These are phyloP conservation scores for Cladorrhinum samala DNA, from an alignment of 495 filamentous ascomycete species.

Conservation along the genomic window DNA sequence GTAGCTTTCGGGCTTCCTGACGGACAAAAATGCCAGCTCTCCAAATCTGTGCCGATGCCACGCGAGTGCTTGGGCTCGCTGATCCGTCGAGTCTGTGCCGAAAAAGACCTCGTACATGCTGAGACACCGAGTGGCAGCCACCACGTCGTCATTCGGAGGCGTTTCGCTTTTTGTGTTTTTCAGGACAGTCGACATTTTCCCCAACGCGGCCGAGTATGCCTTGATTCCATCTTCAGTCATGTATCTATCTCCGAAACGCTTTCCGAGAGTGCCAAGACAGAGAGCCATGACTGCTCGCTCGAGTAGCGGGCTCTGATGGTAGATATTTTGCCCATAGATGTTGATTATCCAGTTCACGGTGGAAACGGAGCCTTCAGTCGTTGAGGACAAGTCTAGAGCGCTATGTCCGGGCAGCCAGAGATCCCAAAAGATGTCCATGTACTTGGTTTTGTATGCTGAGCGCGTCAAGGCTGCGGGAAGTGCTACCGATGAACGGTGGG, in stretches of 20 bases:
- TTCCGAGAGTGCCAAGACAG: neutral
- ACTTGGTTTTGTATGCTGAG: neutral
- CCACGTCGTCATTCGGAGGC: neutral
- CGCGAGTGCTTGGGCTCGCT: neutral
- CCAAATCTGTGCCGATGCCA: conserved; percentile 1
- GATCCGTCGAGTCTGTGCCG: neutral
- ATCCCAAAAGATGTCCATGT: neutral
- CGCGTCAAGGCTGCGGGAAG: neutral
- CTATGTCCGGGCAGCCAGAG: neutral
- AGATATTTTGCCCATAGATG: neutral
- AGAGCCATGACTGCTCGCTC: neutral
- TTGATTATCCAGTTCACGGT: neutral
- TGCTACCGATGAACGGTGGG: neutral
- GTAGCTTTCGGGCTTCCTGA: neutral
- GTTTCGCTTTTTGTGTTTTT: neutral
- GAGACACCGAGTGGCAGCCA: neutral
- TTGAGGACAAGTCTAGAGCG: neutral
- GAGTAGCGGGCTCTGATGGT: neutral
- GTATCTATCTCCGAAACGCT: neutral
- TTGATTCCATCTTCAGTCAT: neutral
- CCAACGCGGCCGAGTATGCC: neutral
- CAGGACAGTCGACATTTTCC: neutral
- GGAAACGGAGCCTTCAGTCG: neutral
- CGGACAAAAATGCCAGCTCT: neutral
- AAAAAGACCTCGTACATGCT: conserved; percentile 1